Base-by-base conservation (phyloP, 2,329 filamentous ascomycete species). In the Balansia obtecta region DNA sequence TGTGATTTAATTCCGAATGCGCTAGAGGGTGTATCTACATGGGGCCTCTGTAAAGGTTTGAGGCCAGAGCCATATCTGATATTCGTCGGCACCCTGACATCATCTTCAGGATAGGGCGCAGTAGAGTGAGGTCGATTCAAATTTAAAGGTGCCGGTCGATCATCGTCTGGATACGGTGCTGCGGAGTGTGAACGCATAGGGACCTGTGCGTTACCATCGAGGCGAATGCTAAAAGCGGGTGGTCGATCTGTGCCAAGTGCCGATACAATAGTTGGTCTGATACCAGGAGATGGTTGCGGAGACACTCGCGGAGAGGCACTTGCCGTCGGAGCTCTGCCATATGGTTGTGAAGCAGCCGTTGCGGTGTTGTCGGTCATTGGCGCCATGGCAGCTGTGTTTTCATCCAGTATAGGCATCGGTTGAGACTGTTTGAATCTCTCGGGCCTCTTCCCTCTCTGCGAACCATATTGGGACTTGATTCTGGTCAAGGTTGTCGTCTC, bases 401-500 rank as follows among this genome's bases (percentile, higher is more conserved):
- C 77, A 40, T 65, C 67, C 33, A 80, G 52, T 0, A 75, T 70
- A 1, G 76, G 74, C 68, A 80, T 72, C 27, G 66, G 65, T 50
- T 69, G 67, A 52, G 64, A 58, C 52, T 75, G 71, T 56, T 74
- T 73, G 63, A 83, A 80, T 41, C 80, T 71, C 37, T 82, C 79
- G 0, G 80, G 80, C 49, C 80, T 71, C 58, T 73, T 72, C 33
- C 80, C 80, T 46, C 78, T 71, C 60, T 83, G 80, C 15, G 84
- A 86, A 15, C 83, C 85, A 60, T 88, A 80, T 56, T 85, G 81
- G 3, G 82, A 88, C 67, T 86, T 95, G 71, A 98, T 97, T 49
- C 86, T 81, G 47, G 81, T 85, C 56, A 98, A 81, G 0, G 93
- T 90, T 41, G 94, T 84, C 50, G 89, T 88, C 66, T 97, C 91